Evolutionary conservation across 371 early-diverging fungal genomes (phyloP), one percentile per base, ranked within the genome.

Genomic region (Coemansia sp.): DNA sequence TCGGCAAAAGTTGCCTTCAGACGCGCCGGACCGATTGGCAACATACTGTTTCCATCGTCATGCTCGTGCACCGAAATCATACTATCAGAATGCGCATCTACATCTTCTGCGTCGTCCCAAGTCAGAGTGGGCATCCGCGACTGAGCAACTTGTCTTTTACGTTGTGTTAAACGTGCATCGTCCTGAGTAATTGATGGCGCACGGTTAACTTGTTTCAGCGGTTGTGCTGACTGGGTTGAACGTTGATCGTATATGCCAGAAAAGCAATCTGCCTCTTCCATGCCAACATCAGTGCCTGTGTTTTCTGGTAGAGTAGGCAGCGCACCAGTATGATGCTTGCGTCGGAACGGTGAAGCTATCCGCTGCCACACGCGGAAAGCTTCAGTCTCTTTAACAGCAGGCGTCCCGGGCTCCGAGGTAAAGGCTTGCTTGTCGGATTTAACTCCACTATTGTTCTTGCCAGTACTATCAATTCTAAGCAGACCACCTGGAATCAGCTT

Each of bases 21-120:
- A 1, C 24, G 29, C 19, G 75, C 71, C 5, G 72, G 72, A 1
- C 72, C 75, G 9, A 71, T 68, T 12, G 52, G 55, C 15, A 13
- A 8, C 8, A 36, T 49, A 11, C 29, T 54, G 9, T 40, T 9
- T 1, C 15, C 19, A 6, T 17, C 58, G 9, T 44, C 28, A 12
- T 61, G 52, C 17, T 61, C 44, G 11, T 62, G 54, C 36, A 70
- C 39, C 4, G 70, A 66, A 13, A 66, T 39, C 54, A 66, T 63
- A 60, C 63, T 70, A 12, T 66, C 54, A 7, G 71, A 58, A 7
- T 49, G 61, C 17, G 61, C 48, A 44, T 48, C 61, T 1, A 28
- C 51, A 17, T 48, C 61, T 13, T 48, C 40, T 51, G 29, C 49
- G 2, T 48, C 32, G 8, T 48, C 26, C 51, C 61, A 48, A 13